Evolutionary conservation across 2,329 filamentous ascomycete species (phyloP), one percentile per base, ranked within the genome.

Genomic region (Chaetomiaceae sp.): DNA sequence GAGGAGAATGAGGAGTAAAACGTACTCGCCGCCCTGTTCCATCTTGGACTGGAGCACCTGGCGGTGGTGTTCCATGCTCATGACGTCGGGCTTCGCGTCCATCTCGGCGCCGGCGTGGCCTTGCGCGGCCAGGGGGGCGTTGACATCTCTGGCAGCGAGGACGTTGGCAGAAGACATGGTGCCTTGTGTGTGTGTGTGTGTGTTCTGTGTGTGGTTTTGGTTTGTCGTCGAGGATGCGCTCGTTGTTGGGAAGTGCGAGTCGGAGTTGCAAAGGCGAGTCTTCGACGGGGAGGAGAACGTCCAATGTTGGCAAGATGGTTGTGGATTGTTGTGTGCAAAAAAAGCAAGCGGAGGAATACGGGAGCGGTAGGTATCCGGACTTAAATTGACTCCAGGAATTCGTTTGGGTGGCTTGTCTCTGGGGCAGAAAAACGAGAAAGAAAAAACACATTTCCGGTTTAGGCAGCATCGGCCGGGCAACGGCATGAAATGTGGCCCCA

Each of bases 51-150:
- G 79, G 53, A 90, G 74, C 50, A 87, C 76, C 71, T 89, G 83
- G 56, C 86, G 85, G 66, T 90, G 86, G 66, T 87, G 87, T 64
- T 89, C 86, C 76, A 91, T 81, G 72, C 75, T 82, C 76, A 82
- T 83, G 48, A 81, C 70, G 54, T 78, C 71, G 53, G 60, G 50
- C 62, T 71, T 68, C 67, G 76, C 71, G 70, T 84, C 80, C 70
- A 78, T 77, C 62, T 77, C 71, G 60, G 73, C 70, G 54, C 51
- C 54, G 58, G 59, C 62, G 37, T 54, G 59, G 57, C 21, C 8
- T 23, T 46, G 43, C 1, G 60, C 52, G 54, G 65, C 52, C 58
- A 79, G 68, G 57, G 74, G 57, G 53, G 73, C 73, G 70, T 88
- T 88, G 70, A 78, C 74, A 72, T 87, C 83, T 71, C 83, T 83